Conservation (phyloP, 139 green algal species). For the Micractinium sp. region DNA sequence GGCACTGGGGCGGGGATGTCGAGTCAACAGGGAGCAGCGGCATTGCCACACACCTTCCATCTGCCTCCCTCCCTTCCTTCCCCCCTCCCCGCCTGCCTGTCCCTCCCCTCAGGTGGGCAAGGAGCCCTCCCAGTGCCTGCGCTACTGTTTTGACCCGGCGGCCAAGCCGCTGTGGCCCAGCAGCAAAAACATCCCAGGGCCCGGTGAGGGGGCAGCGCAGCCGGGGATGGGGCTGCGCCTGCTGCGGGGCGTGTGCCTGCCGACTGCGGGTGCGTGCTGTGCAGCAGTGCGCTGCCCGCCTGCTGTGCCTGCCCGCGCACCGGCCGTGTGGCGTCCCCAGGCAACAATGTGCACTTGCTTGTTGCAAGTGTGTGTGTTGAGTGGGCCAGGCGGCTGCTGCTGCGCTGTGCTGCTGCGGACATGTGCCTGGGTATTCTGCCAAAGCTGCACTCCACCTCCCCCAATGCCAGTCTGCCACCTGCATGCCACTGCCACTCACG, state of each 20-base stretch:
- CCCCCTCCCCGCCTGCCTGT: neutral
- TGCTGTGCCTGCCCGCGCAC: neutral
- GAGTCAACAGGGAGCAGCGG: too few species aligned
- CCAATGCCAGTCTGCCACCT: neutral
- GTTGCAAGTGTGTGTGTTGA: neutral
- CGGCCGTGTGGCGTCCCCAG: neutral
- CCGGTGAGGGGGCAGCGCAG: neutral
- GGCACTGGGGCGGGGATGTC: too few species aligned
- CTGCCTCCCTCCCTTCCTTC: neutral
- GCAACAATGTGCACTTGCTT: neutral
- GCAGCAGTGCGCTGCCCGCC: neutral
- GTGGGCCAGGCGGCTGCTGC: too few species aligned
- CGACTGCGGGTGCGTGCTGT: neutral
- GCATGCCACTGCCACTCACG: too few species aligned
- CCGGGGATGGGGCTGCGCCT: neutral
- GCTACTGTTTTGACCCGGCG: conserved; percentile 78
- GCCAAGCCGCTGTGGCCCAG: conserved; percentile 76
- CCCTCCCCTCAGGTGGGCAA: conserved; percentile 2
- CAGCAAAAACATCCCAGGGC: conserved; percentile 30
- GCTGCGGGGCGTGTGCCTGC: too few species aligned
- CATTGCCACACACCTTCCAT: neutral
- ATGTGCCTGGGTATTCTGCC: too few species aligned
- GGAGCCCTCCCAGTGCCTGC: conserved; percentile 63
- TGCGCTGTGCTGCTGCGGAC: too few species aligned
- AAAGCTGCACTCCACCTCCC: too few species aligned